phyloP scores from a whole-genome alignment of 257 asterid species.

The Rauvolfia tetraphylla region DNA sequence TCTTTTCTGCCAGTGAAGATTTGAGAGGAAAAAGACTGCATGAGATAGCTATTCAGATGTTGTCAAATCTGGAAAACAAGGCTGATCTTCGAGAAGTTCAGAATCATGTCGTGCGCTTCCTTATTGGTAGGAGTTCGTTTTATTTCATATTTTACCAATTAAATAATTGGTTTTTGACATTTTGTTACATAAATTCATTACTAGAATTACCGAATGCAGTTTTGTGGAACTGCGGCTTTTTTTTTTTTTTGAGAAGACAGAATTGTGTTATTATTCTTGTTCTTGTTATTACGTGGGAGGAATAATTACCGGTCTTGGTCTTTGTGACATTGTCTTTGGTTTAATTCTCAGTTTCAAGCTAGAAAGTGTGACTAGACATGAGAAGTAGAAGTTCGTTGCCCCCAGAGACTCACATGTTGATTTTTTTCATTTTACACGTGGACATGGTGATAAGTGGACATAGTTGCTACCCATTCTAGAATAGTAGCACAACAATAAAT shows the following conservation, averaged over 20 bases:
- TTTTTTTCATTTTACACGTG: neutral
- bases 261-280: no score
- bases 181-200: no score
- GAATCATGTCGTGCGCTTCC: slow-evolving; percentile 53
- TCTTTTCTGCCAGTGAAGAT: slow-evolving; percentile 71
- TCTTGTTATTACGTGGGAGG: neutral
- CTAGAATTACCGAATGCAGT: no score
- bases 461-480: neutral
- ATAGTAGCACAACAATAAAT: neutral
- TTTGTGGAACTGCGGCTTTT: no score
- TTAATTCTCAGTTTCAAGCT: neutral
- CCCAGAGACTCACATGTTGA: neutral
- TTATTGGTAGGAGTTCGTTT: slow-evolving; percentile 47
- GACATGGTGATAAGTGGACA: neutral
- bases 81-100: slow-evolving; percentile 62
- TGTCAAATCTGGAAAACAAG: slow-evolving; percentile 53
- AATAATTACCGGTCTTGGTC: neutral
- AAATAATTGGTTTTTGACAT: neutral
- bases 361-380: neutral
- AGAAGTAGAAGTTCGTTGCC: neutral
- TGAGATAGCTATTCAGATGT: slow-evolving; percentile 56
- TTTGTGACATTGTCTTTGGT: neutral
- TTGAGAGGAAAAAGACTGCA: slow-evolving; percentile 69
- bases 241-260: no score
- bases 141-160: neutral